Percentiles rank a stretch among this genome's conserved stretches.
phyloP scores from a whole-genome alignment of 345 rosid species.

The Lenwebbia sp. region DNA sequence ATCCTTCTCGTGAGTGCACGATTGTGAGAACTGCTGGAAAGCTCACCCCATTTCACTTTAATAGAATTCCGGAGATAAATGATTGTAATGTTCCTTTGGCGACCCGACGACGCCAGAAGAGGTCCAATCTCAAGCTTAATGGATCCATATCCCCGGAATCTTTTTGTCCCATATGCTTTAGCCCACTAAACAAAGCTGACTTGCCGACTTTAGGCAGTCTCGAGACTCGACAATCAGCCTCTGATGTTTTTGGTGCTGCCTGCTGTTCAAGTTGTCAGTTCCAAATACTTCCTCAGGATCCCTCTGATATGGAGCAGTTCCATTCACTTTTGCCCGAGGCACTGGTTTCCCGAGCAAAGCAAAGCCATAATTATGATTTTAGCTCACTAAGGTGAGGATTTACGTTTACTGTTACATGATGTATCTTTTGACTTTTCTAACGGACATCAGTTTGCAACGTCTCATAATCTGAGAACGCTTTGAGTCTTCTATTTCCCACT shows the following conservation, averaged over 20 bases:
- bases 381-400: slow-evolving; percentile 51
- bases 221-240: slow-evolving; percentile 2
- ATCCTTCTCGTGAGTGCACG: slow-evolving; percentile 80
- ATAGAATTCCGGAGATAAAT: slow-evolving; percentile 63
- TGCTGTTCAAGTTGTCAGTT: slow-evolving; percentile 84
- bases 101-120: slow-evolving; percentile 69
- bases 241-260: slow-evolving; percentile 27
- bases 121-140: slow-evolving; percentile 41
- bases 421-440: not conserved
- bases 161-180: slow-evolving; percentile 71
- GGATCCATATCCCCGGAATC: slow-evolving; percentile 67
- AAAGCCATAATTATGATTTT: slow-evolving; percentile 7
- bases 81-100: slow-evolving; percentile 62
- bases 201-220: slow-evolving; percentile 11
- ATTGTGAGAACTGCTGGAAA: slow-evolving; percentile 88
- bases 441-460: not conserved
- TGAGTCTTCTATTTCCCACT: not conserved
- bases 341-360: slow-evolving; percentile 33
- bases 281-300: slow-evolving; percentile 75
- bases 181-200: slow-evolving; percentile 44
- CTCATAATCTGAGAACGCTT: not conserved
- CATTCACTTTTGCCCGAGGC: slow-evolving; percentile 40
- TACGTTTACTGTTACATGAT: not conserved
- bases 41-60: slow-evolving; percentile 86
- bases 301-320: slow-evolving; percentile 42